phyloP scores from a whole-genome alignment of 495 filamentous ascomycete species.

The Aspergillus affinis region DNA sequence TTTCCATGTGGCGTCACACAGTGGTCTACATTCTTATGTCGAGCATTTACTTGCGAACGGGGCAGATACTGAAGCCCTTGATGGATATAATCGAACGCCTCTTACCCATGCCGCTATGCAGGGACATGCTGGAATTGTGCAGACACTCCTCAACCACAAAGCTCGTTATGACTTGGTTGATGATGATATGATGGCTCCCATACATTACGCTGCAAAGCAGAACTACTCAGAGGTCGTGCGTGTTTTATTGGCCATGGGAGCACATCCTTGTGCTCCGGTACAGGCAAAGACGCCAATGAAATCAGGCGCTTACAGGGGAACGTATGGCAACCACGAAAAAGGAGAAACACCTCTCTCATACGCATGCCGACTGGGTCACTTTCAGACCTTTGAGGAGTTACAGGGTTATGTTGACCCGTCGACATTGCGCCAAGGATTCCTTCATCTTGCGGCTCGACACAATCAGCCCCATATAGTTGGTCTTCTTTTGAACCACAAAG shows the following conservation, averaged over 20 bases:
- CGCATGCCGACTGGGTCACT: background rate
- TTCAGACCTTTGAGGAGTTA: background rate
- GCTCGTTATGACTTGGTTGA: slow-evolving; percentile 17
- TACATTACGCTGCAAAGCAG: slow-evolving; percentile 23
- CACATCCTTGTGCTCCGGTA: background rate
- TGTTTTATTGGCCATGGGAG: background rate
- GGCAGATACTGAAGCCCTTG: slow-evolving; percentile 7
- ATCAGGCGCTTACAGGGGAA: too few relatives aligned
- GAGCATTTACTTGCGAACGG: slow-evolving; percentile 11
- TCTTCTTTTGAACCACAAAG: background rate
- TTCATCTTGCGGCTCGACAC: background rate
- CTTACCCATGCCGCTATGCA: slow-evolving; percentile 21
- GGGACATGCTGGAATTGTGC: slow-evolving; percentile 21
- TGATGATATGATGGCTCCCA: slow-evolving; percentile 18
- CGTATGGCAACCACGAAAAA: background rate
- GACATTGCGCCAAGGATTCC: background rate
- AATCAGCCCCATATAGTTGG: background rate
- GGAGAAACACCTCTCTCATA: background rate
- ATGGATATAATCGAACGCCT: slow-evolving; percentile 18
- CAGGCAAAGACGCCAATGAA: background rate
- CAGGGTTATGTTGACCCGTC: background rate
- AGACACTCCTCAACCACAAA: slow-evolving; percentile 20
- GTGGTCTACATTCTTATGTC: slow-evolving; percentile 11
- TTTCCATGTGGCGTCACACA: slow-evolving; percentile 16
- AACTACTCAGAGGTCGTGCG: slow-evolving; percentile 7